These are phyloP conservation scores for Micromonas pusilla DNA, from an alignment of 139 green algal genomes.

Conservation along the genomic window DNA sequence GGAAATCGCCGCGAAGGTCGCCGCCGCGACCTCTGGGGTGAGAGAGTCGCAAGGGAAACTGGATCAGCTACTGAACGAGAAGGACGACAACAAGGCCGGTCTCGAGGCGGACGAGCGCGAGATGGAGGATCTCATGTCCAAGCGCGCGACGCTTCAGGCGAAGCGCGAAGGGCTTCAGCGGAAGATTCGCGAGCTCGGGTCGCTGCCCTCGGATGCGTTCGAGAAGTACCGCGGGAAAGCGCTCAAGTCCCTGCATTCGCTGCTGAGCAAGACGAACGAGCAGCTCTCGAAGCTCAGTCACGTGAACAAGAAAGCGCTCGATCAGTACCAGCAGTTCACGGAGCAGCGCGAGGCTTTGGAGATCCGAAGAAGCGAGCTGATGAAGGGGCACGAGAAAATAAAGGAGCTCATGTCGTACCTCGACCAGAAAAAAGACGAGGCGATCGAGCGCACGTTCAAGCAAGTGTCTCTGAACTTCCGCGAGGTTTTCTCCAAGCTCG, in stretches of 20 bases:
- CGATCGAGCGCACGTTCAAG: slow-evolving; percentile 96
- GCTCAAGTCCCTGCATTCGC: slow-evolving; percentile 57
- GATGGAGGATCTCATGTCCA: slow-evolving; percentile 57
- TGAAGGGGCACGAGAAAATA: slow-evolving; percentile 58
- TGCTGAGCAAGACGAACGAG: slow-evolving; percentile 48
- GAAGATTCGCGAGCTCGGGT: slow-evolving; percentile 84
- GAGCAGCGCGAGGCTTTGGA: slow-evolving; percentile 77
- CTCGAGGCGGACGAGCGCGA: slow-evolving; percentile 46
- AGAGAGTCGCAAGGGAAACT: slow-evolving; percentile 22
- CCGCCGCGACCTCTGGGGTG: slow-evolving; percentile 26
- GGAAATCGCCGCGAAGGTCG: slow-evolving; percentile 28
- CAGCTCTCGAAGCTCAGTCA: slow-evolving; percentile 63
- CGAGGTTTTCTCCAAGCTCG: slow-evolving; percentile 88
- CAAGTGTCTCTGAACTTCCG: slow-evolving; percentile 87
- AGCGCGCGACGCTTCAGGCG: slow-evolving; percentile 42
- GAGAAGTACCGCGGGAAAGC: slow-evolving; percentile 60
- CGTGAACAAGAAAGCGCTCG: slow-evolving; percentile 94
- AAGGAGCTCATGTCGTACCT: slow-evolving; percentile 73
- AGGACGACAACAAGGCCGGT: slow-evolving; percentile 1
- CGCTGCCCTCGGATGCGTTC: slow-evolving; percentile 76
- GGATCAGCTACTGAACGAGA: slow-evolving; percentile 9
- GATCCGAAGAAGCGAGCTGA: slow-evolving; percentile 49
- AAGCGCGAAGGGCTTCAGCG: slow-evolving; percentile 61
- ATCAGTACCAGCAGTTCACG: slow-evolving; percentile 91
- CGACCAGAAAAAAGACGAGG: slow-evolving; percentile 93